Conservation (phyloP, 176 grass and related monocot genomes). For the Aegilops longissima region DNA sequence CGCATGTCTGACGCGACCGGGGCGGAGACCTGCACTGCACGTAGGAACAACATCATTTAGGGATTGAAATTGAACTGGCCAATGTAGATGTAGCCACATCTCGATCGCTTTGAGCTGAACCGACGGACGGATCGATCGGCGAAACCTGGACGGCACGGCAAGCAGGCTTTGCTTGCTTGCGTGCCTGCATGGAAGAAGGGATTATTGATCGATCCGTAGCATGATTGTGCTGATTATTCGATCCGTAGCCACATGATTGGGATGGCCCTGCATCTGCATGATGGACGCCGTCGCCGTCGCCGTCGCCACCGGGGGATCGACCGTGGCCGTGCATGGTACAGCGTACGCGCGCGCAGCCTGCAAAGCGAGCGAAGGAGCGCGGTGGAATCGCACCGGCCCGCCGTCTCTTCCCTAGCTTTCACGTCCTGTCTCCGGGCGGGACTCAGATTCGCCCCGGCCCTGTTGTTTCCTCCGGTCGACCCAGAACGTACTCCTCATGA, state of each 20-base stretch:
- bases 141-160: not conserved
- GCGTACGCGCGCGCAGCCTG: not conserved
- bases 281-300: not conserved
- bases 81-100: too few species aligned
- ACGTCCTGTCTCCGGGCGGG: not conserved
- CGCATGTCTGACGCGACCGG: conserved; percentile 1
- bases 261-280: not conserved
- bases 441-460: not conserved
- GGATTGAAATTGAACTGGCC: not conserved
- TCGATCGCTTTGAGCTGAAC: not conserved
- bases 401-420: conserved; percentile 6
- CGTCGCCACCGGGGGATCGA: not conserved
- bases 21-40: not conserved
- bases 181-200: not conserved
- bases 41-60: not conserved
- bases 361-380: too few species aligned
- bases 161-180: not conserved
- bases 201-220: not conserved
- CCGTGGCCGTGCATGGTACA: too few species aligned
- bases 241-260: conserved; percentile 17
- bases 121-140: not conserved
- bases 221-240: conserved; percentile 19
- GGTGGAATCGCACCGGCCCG: not conserved
- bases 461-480: too few species aligned
- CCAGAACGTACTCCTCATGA: not conserved